Base-by-base conservation (phyloP, 78 protist genomes). In the Mastigamoeba balamuthi region DNA sequence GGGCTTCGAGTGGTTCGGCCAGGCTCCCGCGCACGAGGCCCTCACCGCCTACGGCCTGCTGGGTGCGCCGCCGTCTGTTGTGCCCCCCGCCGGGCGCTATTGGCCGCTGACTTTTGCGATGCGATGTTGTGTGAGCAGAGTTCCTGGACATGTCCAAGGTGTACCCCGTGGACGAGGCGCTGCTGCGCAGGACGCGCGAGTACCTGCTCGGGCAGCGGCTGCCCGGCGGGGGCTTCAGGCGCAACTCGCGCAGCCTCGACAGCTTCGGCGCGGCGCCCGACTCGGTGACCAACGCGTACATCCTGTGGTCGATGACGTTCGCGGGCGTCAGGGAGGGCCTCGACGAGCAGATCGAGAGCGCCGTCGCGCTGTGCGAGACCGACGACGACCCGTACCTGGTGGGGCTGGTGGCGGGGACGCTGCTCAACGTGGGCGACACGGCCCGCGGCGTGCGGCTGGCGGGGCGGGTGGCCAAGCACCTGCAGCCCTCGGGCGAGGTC, bases 1-100 rank as follows among this genome's bases (percentile, higher is more conserved):
- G 5, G 82, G 82, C 25, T 77, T 43, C 33, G 82, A 77, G 39
- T 77, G 82, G 82, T 77, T 77, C 69, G 82, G 82, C 5, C 43
- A 3, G 3, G 72, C 40, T 1, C 74, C 82, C 23, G 82, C 38
- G 29, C 75, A 77, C 66, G 82, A 77, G 39, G 82, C 82, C 1
- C 39, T 77, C 29, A 77, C 80, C 5, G 69, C 82, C 6, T 71
- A 71, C 58, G 82, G 82, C 27, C 44, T 72, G 66, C 4, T 77
- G 74, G 41, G 58, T 48, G 17, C 17, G 58, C 58, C 17, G 17
- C 58, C 58, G 33, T 48, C 17, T 25, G 17, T 48, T 48, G 17
- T 17, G 17, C 33, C 58, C 17, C 17, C 17, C 58, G 17, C 17
- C 58, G 33, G 33, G 17, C 17, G 17, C 58, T 48, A 48, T n/a